Evolutionary conservation across 176 grass and related monocot species (phyloP).

Genomic region (Coix lacrymajobi): DNA sequence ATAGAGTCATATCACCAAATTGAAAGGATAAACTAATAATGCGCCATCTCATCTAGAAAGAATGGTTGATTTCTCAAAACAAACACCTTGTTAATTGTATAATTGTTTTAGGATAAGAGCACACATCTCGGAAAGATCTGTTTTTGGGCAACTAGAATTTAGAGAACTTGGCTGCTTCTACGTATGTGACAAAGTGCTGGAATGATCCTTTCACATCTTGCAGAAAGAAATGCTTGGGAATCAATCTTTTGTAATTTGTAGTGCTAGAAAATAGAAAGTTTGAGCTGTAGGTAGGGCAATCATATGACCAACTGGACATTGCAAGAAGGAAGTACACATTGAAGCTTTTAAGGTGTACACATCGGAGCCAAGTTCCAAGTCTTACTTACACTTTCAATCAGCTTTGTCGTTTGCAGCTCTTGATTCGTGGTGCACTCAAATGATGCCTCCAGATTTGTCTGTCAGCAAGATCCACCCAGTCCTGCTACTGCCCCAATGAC

Average conservation of each 20-base stretch:
- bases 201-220: neutral
- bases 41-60: neutral
- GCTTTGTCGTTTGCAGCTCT: conserved; percentile 24
- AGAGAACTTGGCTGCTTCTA: neutral
- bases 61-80: neutral
- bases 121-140: neutral
- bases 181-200: neutral
- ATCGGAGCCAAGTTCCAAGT: neutral
- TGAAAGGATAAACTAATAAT: neutral
- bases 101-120: neutral
- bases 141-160: neutral
- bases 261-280: neutral
- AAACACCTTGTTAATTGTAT: neutral
- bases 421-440: conserved; percentile 9
- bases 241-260: conserved; percentile 3
- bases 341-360: conserved; percentile 10
- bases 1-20: neutral
- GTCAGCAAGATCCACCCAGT: conserved; percentile 5
- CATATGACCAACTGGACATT: conserved; percentile 20
- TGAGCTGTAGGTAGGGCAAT: neutral
- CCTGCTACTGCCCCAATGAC: neutral
- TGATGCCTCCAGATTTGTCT: conserved; percentile 1
- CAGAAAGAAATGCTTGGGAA: neutral
- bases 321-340: conserved; percentile 16
- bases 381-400: conserved; percentile 6